Evolutionary conservation across 768 basidiomycete species (phyloP).

Genomic region (Bullera alba): DNA sequence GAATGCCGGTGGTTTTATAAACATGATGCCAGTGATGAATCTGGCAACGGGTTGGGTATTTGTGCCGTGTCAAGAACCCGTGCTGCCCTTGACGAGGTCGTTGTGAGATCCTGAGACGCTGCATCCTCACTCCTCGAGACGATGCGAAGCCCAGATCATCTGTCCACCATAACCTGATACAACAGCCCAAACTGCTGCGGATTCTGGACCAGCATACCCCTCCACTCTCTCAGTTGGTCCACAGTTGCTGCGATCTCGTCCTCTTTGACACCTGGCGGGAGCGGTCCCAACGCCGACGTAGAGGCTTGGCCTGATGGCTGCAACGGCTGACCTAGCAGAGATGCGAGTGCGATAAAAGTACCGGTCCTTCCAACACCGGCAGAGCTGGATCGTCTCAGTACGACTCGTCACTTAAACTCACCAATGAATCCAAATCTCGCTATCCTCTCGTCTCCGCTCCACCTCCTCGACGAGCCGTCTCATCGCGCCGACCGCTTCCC

Average conservation of each 20-base stretch:
- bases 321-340: constrained; percentile 19
- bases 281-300: constrained; percentile 15
- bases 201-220: constrained; percentile 38
- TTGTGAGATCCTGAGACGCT: too few species aligned
- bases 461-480: constrained; percentile 19
- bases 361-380: constrained; percentile 47
- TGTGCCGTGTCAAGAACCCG: not conserved
- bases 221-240: constrained; percentile 38
- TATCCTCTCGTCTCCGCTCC: constrained; percentile 7
- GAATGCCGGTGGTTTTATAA: too few species aligned
- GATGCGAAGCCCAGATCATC: too few species aligned
- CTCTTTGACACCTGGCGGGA: constrained; percentile 15
- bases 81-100: too few species aligned
- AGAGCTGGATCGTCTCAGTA: constrained; percentile 21
- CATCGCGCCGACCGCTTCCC: constrained; percentile 20
- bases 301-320: not conserved
- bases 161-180: too few species aligned
- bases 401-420: constrained; percentile 8
- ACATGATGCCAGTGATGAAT: too few species aligned
- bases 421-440: constrained; percentile 45
- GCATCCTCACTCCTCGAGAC: too few species aligned
- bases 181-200: constrained; percentile 33
- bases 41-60: not conserved
- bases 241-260: constrained; percentile 38
- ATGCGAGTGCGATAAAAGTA: constrained; percentile 43